Evolutionary conservation across 345 rosid species (phyloP), one percentile per base, ranked within the genome.

Genomic region (Stellera chamaejasme): DNA sequence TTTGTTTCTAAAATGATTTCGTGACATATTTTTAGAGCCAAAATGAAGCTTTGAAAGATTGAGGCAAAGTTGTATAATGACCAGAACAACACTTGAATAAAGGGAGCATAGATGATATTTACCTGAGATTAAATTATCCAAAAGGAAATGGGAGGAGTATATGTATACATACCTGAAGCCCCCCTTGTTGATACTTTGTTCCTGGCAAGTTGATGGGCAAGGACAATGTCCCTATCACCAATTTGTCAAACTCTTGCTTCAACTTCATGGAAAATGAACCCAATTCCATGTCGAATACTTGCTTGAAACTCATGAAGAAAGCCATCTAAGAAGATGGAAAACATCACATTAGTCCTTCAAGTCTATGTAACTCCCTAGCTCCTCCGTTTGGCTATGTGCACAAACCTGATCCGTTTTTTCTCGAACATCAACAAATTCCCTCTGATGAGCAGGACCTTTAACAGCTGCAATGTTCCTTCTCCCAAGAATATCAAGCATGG

Each of bases 401-500:
- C 65, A 52, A 27, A 88, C 97, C 85, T 85, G 80, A 56, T 83
- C 85, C 75, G 89, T 81, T 69, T 72, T 83, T 13, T 76, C 81
- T 55, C 87, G 97, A 61, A 90, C 81, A 69, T 90, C 85, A 87
- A 58, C 53, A 87, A 65, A 0, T 94, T 72, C 19, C 94, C 89
- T 70, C 97, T 78, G 72, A 87, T 83, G 52, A 48, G 81, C 59
- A 19, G 87, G 63, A 48, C 98, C 96, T 23, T 85, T 82, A 66
- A 91, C 89, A 5, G 91, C 91, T 15, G 92, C 89, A 49, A 91
- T 81, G 72, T 91, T 91, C 60, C 72, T 53, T 59, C 74, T 77
- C 46, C 98, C 95, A 13, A 91, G 56, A 23, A 91, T 83, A 56
- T 88, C 95, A 14, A 73, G 75, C 90, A 83, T 85, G 57, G 98